Evolutionary conservation across 495 filamentous ascomycete genomes (phyloP).

Genomic region (Aspergillus cavernicola): DNA sequence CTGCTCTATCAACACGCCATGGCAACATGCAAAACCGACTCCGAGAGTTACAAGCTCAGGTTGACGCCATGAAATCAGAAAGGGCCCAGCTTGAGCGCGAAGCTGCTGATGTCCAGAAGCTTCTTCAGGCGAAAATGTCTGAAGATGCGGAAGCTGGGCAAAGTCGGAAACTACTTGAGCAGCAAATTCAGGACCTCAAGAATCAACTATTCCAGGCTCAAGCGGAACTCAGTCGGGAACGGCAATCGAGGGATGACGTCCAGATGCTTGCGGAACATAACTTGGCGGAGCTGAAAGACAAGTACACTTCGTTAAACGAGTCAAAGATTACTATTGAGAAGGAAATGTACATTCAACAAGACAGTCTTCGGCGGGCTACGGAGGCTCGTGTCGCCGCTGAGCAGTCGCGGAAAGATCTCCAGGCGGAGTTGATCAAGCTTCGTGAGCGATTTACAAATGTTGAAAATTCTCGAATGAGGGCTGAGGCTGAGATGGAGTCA

Average conservation of each 20-base stretch:
- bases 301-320: conserved; percentile 84
- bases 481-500: conserved; percentile 76
- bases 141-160: conserved; percentile 85
- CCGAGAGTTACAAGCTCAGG: conserved; percentile 80
- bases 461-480: conserved; percentile 79
- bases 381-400: conserved; percentile 77
- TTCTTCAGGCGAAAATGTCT: conserved; percentile 82
- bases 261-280: conserved; percentile 90
- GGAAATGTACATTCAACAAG: conserved; percentile 97
- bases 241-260: conserved; percentile 95
- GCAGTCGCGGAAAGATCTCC: conserved; percentile 82
- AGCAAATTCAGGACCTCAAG: conserved; percentile 85
- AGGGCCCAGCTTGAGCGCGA: conserved; percentile 81
- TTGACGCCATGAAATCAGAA: conserved; percentile 81
- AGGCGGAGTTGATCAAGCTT: conserved; percentile 76
- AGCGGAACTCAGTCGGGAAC: conserved; percentile 82
- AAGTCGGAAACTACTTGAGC: conserved; percentile 79
- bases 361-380: conserved; percentile 82
- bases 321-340: conserved; percentile 97
- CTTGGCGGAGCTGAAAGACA: conserved; percentile 71
- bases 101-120: conserved; percentile 77
- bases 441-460: conserved; percentile 76
- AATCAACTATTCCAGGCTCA: conserved; percentile 78
- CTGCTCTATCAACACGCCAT: conserved; percentile 64
- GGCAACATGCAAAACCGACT: conserved; percentile 75